Conservation (phyloP, 2,329 filamentous ascomycete genomes). For the Colletotrichum somersetense region DNA sequence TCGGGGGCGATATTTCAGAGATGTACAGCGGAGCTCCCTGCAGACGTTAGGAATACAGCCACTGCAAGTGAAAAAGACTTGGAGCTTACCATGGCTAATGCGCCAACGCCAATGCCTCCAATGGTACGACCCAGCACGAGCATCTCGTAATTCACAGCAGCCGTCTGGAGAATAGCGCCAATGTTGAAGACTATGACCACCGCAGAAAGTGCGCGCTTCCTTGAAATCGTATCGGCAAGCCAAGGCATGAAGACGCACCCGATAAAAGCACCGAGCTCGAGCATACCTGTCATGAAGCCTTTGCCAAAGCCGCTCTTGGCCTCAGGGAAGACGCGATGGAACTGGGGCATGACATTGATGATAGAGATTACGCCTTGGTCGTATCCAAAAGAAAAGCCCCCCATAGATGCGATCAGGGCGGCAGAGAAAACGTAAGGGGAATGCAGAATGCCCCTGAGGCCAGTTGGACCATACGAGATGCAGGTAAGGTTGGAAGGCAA, state of each 20-base stretch:
- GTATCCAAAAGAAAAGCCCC: slow-evolving; percentile 51
- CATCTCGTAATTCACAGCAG: slow-evolving; percentile 45
- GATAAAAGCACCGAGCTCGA: slow-evolving; percentile 56
- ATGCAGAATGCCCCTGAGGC: too few species aligned
- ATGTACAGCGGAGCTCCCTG: slow-evolving; percentile 49
- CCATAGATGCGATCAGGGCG: slow-evolving; percentile 57
- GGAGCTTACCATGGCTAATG: slow-evolving; percentile 45
- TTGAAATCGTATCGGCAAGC: slow-evolving; percentile 56
- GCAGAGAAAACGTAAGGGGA: slow-evolving; percentile 29
- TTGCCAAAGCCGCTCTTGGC: slow-evolving; percentile 44
- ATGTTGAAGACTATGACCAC: slow-evolving; percentile 56
- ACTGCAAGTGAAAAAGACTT: neutral
- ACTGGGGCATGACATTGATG: slow-evolving; percentile 60
- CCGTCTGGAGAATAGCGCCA: slow-evolving; percentile 57
- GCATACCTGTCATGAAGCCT: slow-evolving; percentile 57
- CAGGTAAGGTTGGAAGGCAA: too few species aligned
- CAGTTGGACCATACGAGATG: too few species aligned
- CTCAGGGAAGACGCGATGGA: slow-evolving; percentile 55
- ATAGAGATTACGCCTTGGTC: slow-evolving; percentile 54
- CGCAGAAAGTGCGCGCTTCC: slow-evolving; percentile 57
- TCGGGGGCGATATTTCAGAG: slow-evolving; percentile 52
- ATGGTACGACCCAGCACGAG: slow-evolving; percentile 49
- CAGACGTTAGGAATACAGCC: neutral
- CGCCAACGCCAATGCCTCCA: slow-evolving; percentile 50
- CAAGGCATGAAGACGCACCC: slow-evolving; percentile 52